Base-by-base conservation (phyloP, 768 basidiomycete genomes). In the Tylopilus subfusipes region DNA sequence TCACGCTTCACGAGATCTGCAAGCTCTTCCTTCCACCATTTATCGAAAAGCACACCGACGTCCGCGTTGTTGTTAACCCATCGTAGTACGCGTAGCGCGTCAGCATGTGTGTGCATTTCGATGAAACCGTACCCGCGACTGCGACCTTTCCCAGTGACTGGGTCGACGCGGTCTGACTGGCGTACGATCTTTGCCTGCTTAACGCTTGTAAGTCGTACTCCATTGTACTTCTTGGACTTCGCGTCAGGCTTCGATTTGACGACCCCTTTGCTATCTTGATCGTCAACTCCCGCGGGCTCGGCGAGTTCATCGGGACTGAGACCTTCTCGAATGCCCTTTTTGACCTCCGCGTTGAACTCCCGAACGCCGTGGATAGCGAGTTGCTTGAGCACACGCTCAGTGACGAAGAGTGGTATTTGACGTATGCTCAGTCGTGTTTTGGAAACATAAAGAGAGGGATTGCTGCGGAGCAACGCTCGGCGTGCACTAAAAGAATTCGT, bases 121-220 rank as follows among this genome's bases (percentile, higher is more conserved):
- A 98, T 65, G 74, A 99, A 98, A 11, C 96, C 97, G 63, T 98
- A 99, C 2, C 97, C 96, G 68, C 90, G 93, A 63, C 88, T 91
- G 50, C 87, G 81, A 1, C 92, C 92, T 63, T 91, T 88, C 4
- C 90, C 90, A 0, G 90, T 93, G 38, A 95, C 68, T 4, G 89
- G 78, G 65, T 98, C 96, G 51, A 95, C 80, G n/a, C 92, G 86
- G 58, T 97, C 95, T 13, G 78, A 75, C 69, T 93, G 89, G 12
- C 96, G 85, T 14, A 97, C 86, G 56, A 99, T 88, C 75, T 99
- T 99, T 18, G 88, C 78, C 71, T 99, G 97, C 62, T 88, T 86
- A 42, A 98, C 90, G 10, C 78, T 72, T 2, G 81, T 75, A 31
- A 60, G 63, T 11, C 77, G 63, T 48, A 70, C 74, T 8, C 25